Conservation (phyloP, 495 filamentous ascomycete genomes). For the Glarea lozoyensis region DNA sequence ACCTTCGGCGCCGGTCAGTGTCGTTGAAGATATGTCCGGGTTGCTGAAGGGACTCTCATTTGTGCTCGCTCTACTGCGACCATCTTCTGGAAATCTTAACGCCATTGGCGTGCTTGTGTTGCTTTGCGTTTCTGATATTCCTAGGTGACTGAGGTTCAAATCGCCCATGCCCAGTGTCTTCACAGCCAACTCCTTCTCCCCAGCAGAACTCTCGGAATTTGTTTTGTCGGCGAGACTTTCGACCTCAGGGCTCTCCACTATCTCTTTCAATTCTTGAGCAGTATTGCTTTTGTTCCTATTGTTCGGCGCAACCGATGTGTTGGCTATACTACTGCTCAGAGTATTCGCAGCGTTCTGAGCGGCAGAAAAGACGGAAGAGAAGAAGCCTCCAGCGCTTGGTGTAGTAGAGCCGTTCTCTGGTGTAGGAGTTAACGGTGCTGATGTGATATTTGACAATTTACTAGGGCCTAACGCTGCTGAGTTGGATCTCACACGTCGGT, state of each 20-base stretch:
- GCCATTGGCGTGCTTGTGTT: slow-evolving; percentile 29
- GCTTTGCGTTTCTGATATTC: slow-evolving; percentile 48
- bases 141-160: slow-evolving; percentile 75
- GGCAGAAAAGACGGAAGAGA: slow-evolving; percentile 84
- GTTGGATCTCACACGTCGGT: slow-evolving; percentile 55
- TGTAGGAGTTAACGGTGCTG: slow-evolving; percentile 66
- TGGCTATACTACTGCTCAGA: slow-evolving; percentile 70
- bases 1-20: neutral
- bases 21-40: neutral
- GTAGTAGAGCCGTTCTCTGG: slow-evolving; percentile 39
- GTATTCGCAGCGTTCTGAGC: slow-evolving; percentile 91
- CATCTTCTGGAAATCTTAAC: slow-evolving; percentile 29
- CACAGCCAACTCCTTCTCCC: slow-evolving; percentile 63
- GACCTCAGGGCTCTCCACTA: slow-evolving; percentile 34
- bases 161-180: slow-evolving; percentile 88
- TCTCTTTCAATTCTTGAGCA: slow-evolving; percentile 26
- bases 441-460: slow-evolving; percentile 75
- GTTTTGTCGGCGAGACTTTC: slow-evolving; percentile 33
- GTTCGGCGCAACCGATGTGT: slow-evolving; percentile 36
- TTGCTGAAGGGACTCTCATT: slow-evolving; percentile 5
- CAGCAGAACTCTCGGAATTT: slow-evolving; percentile 26
- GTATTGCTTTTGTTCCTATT: slow-evolving; percentile 30
- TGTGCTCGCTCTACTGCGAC: slow-evolving; percentile 11
- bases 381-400: slow-evolving; percentile 56
- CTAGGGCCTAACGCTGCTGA: slow-evolving; percentile 65